Evolutionary conservation across 139 green algal species (phyloP), one percentile per base, ranked within the genome.

Genomic region (Chlorokybus atmophyticus): DNA sequence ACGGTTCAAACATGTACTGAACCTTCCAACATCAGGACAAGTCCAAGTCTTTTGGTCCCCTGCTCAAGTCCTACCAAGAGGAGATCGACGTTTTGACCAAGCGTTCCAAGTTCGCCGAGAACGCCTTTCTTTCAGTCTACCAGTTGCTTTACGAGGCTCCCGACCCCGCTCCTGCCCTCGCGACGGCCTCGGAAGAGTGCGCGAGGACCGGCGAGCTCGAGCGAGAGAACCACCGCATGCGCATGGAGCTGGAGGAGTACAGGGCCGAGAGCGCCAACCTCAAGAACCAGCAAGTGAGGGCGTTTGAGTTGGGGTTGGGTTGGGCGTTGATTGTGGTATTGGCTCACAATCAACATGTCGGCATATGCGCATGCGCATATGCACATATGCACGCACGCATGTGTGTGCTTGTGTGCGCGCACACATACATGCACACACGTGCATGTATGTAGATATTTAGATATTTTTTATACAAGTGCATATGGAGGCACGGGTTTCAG

Each of bases 101-200:
- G 48, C 59, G 81, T 26, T 60, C 81, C 40, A 90, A 88, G 55
- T 71, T 66, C 42, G 74, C 55, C 0, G 81, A 88, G 61, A 50
- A 48, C 6, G 75, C 86, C 1, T 94, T 90, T 64, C 51, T 94
- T 41, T 83, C 85, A 27, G 35, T 95, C 23, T 96, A 95, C 51
- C 76, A 93, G 66, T 78, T 83, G 50, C 71, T 96, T 5, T 92
- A 87, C 40, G 88, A 95, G 55, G 88, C 88, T 0, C 88, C 88
- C 3, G 88, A 96, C 60, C 88, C 88, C n/a, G 77, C 82, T 0
- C 68, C 74, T 1, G 67, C 74, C 3, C 69, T 96, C 1, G 59
- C 68, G 0, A 55, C 57, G n/a, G 63, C 63, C 30, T 28, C 61
- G 62, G 62, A 71, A 44, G 24, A 19, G 8, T 27, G 32, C 6